These are phyloP conservation scores for Manihot esculenta DNA, from an alignment of 441 rosid genomes.

Conservation along the genomic window DNA sequence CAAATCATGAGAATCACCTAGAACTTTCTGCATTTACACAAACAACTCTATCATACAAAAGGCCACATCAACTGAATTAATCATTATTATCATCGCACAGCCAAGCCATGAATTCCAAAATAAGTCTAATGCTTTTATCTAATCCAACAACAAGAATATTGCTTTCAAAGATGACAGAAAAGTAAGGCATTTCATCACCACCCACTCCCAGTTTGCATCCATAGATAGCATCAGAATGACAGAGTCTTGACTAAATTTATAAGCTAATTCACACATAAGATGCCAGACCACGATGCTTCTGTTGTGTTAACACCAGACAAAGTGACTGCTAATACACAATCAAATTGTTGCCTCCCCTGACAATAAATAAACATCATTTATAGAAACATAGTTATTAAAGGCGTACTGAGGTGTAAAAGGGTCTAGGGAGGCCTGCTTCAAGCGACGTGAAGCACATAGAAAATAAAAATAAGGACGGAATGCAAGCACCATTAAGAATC, in stretches of 20 bases:
- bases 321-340: neutral
- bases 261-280: neutral
- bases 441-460: too few relatives aligned
- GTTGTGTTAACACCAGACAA: neutral
- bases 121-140: neutral
- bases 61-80: neutral
- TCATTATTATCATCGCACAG: neutral
- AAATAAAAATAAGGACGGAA: too few relatives aligned
- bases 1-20: conserved; percentile 66
- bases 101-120: neutral
- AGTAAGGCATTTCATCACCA: neutral
- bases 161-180: neutral
- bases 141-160: neutral
- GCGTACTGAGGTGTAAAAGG: too few relatives aligned
- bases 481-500: too few relatives aligned
- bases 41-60: neutral
- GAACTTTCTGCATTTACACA: conserved; percentile 56
- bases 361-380: neutral
- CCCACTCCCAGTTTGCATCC: neutral
- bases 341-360: conserved; percentile 3
- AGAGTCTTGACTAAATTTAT: too few relatives aligned
- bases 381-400: too few relatives aligned
- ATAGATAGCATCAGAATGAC: conserved; percentile 1
- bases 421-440: too few relatives aligned
- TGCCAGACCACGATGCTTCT: neutral